Percentiles rank a stretch among this genome's conserved stretches.
Evolutionary conservation across 108 stramenopile species (phyloP).

Genomic region (Pseudonitzschia delicatissima): DNA sequence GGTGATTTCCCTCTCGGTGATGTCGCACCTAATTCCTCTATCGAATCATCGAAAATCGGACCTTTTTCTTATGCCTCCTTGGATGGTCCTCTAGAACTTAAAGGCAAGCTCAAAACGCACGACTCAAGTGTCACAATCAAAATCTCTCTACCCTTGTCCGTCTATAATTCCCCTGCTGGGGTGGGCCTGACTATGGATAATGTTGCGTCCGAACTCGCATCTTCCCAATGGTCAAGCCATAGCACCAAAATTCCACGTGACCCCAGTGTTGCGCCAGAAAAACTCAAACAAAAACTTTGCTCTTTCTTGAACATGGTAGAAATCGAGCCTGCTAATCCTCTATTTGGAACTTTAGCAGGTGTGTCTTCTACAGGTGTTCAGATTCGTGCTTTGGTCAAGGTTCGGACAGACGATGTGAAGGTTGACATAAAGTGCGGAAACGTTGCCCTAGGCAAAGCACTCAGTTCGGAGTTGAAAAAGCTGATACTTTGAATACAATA

Average conservation of each 20-base stretch:
- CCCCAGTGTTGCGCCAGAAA: neutral
- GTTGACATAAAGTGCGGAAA: constrained; percentile 47
- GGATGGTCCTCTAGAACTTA: constrained; percentile 32
- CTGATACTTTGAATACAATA: constrained; percentile 18
- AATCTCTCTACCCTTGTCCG: constrained; percentile 30
- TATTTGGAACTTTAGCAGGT: constrained; percentile 38
- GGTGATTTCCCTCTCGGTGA: constrained; percentile 28
- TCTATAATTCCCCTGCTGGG: constrained; percentile 26
- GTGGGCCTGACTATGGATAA: constrained; percentile 36
- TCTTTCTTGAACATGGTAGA: constrained; percentile 34
- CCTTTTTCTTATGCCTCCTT: constrained; percentile 19
- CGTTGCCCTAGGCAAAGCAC: constrained; percentile 29
- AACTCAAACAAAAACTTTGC: constrained; percentile 21
- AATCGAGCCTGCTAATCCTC: constrained; percentile 28
- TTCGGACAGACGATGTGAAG: constrained; percentile 36
- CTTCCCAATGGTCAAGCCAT: constrained; percentile 27
- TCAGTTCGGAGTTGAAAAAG: constrained; percentile 45
- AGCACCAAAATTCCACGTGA: constrained; percentile 29
- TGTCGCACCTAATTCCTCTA: constrained; percentile 18
- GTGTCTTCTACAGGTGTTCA: constrained; percentile 26
- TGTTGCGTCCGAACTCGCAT: constrained; percentile 33
- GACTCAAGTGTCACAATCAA: constrained; percentile 38
- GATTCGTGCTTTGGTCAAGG: constrained; percentile 43
- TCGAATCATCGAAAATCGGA: constrained; percentile 34
- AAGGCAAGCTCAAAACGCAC: constrained; percentile 27